A percentile compares a stretch with the other conserved stretches of the same genome.
Evolutionary conservation across 768 basidiomycete genomes (phyloP).

Genomic region (Rubroboletus satanas): DNA sequence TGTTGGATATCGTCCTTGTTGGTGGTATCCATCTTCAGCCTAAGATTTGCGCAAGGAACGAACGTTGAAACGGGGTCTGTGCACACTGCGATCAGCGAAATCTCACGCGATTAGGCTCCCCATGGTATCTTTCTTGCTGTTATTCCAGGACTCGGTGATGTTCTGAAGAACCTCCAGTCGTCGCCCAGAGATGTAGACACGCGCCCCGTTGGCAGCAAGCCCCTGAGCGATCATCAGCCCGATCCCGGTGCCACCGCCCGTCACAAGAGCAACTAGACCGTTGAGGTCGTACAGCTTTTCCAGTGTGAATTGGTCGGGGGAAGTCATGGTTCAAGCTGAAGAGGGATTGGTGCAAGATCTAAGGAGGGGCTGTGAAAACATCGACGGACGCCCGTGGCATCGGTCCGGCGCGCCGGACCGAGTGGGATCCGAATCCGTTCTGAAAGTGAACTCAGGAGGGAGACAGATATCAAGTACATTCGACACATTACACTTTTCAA

Average conservation of each 20-base stretch:
- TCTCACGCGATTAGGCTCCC: constrained; percentile 60
- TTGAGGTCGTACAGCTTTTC: constrained; percentile 46
- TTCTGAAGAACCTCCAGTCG: constrained; percentile 62
- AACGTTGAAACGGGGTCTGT: background rate
- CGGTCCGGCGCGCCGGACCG: background rate
- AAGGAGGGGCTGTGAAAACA: too few relatives aligned
- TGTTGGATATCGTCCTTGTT: constrained; percentile 59
- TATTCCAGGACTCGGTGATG: constrained; percentile 46
- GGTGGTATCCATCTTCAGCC: constrained; percentile 70
- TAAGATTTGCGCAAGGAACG: constrained; percentile 22
- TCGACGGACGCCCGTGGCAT: too few relatives aligned
- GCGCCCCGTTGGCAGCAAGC: constrained; percentile 73
- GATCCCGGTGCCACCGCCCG: constrained; percentile 50
- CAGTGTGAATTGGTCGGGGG: constrained; percentile 20
- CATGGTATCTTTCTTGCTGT: constrained; percentile 32
- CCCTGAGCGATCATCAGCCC: constrained; percentile 68
- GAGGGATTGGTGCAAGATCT: background rate
- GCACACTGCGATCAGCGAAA: background rate
- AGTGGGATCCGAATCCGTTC: background rate
- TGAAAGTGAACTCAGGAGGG: background rate
- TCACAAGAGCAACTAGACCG: constrained; percentile 51
- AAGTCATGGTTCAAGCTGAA: constrained; percentile 22
- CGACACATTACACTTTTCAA: background rate
- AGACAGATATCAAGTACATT: background rate
- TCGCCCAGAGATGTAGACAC: constrained; percentile 76